Base-by-base conservation (phyloP, 164 flowering plant genomes). In the Saururus chinensis region DNA sequence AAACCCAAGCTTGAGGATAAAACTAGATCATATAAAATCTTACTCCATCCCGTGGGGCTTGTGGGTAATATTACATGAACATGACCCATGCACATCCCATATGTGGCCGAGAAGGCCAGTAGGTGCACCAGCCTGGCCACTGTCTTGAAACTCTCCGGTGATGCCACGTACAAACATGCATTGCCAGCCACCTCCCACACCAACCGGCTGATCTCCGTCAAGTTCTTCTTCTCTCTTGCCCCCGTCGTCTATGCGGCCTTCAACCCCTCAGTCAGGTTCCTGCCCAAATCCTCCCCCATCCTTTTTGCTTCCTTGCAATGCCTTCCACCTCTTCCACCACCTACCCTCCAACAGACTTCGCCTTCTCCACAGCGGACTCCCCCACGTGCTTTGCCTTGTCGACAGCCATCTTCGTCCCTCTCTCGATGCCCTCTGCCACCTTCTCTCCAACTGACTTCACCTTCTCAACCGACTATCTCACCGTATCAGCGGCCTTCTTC, bases 21-120 rank as follows among this genome's bases (percentile, higher is more conserved):
- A n/a, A n/a, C n/a, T n/a, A n/a, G n/a, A n/a, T n/a, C n/a, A n/a
- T n/a, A n/a, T n/a, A n/a, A n/a, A n/a, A n/a, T n/a, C n/a, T n/a
- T n/a, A n/a, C n/a, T n/a, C n/a, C n/a, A n/a, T n/a, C n/a, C n/a
- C n/a, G n/a, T n/a, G n/a, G n/a, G n/a, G n/a, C n/a, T n/a, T n/a
- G n/a, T n/a, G n/a, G n/a, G n/a, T n/a, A n/a, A n/a, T n/a, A 92
- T 41, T n/a, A n/a, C n/a, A n/a, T n/a, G n/a, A n/a, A n/a, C n/a
- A n/a, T n/a, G n/a, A n/a, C n/a, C n/a, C n/a, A 82, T 62, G 0
- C 80, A 65, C 61, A 63, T 79, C 53, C 96, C 98, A 53, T 76
- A 92, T 4, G 86, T 85, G 11, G 68, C 67, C 0, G 82, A 69
- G 4, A 83, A 79, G 0, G 85, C 92, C 42, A 87, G 19, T 68